Conservation (phyloP, 805 yeast genomes). For the Wickerhamomyces hampshirensis region DNA sequence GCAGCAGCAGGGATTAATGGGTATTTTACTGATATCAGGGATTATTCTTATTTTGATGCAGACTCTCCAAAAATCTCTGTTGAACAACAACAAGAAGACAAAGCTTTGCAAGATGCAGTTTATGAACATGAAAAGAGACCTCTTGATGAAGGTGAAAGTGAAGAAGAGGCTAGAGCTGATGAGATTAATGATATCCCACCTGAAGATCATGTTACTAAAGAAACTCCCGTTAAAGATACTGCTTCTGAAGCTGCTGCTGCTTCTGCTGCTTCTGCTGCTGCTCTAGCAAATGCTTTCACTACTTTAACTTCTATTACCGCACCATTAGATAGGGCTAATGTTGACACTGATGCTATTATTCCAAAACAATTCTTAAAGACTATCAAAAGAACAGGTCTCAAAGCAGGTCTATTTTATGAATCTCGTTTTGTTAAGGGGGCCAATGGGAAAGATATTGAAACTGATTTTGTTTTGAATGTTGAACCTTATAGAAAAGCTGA, state of each 20-base stretch:
- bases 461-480: constrained; percentile 88
- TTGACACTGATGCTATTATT: constrained; percentile 97
- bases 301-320: constrained; percentile 85
- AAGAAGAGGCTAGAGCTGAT: constrained; percentile 45
- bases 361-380: constrained; percentile 98
- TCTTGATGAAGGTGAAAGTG: constrained; percentile 47
- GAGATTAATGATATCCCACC: constrained; percentile 62
- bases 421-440: constrained; percentile 68
- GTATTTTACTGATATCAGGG: constrained; percentile 85
- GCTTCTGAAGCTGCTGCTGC: not conserved
- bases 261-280: constrained; percentile 32
- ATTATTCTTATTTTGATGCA: constrained; percentile 58
- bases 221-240: constrained; percentile 30
- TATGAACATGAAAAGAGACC: constrained; percentile 68
- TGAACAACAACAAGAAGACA: constrained; percentile 45
- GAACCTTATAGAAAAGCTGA: constrained; percentile 78
- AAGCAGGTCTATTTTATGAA: constrained; percentile 86
- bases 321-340: constrained; percentile 90
- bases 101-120: constrained; percentile 62
- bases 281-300: constrained; percentile 71
- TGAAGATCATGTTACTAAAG: constrained; percentile 35
- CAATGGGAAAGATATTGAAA: constrained; percentile 67
- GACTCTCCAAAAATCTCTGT: constrained; percentile 53
- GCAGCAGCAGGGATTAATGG: constrained; percentile 97
- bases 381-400: constrained; percentile 93